A percentile compares a stretch with the other conserved stretches of the same genome.
Evolutionary conservation across 768 basidiomycete species (phyloP).

Genomic region (Lactifluus rugatus): DNA sequence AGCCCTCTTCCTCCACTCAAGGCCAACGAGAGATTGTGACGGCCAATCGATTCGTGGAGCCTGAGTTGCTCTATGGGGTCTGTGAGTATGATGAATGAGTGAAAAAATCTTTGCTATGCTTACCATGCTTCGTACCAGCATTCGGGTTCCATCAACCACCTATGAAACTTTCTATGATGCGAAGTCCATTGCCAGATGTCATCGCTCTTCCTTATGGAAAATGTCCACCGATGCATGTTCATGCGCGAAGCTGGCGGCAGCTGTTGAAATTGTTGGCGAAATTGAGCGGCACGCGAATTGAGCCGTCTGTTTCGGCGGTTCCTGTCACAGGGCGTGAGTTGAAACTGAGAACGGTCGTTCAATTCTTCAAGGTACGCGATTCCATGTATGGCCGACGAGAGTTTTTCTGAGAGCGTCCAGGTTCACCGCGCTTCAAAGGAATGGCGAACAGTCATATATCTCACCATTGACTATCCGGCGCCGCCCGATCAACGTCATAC

Average conservation of each 20-base stretch:
- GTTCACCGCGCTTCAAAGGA: conserved; percentile 46
- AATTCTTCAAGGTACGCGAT: conserved; percentile 57
- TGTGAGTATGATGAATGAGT: neutral
- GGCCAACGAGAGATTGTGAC: neutral
- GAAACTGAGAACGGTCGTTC: conserved; percentile 62
- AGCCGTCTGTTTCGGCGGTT: conserved; percentile 61
- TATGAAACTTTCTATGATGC: conserved; percentile 43
- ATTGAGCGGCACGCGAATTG: conserved; percentile 57
- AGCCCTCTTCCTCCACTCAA: neutral
- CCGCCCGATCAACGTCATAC: conserved; percentile 40
- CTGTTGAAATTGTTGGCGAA: conserved; percentile 67
- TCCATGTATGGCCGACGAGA: neutral
- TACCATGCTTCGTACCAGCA: conserved; percentile 32
- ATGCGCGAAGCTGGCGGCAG: conserved; percentile 66
- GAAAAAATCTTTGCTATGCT: neutral
- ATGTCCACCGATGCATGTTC: conserved; percentile 59
- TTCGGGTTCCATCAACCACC: conserved; percentile 56
- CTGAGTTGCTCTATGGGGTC: conserved; percentile 42
- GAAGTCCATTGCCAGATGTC: conserved; percentile 53
- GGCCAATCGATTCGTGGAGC: conserved; percentile 37
- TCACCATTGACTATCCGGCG: conserved; percentile 61
- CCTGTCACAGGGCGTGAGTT: conserved; percentile 45
- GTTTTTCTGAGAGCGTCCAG: conserved; percentile 28
- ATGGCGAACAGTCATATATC: conserved; percentile 71
- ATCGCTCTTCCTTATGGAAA: conserved; percentile 66